A percentile compares a stretch with the other conserved stretches of the same genome.
Conservation (phyloP, 31 red algal genomes). For the Odonthalia washingtoniensis region DNA sequence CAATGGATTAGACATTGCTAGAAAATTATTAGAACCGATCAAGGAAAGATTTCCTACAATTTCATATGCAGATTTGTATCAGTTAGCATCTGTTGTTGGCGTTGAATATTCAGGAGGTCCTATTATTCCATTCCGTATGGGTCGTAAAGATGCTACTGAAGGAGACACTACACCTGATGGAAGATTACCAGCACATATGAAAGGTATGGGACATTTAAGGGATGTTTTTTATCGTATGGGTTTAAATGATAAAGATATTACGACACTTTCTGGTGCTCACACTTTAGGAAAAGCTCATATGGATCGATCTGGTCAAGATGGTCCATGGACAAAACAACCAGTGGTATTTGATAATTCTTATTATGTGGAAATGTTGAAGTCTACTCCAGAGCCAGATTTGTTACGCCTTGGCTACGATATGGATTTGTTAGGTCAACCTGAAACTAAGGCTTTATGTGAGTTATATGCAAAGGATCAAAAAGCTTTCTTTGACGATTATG, state of each 20-base stretch:
- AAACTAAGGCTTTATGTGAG: constrained; percentile 79
- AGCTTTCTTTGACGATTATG: constrained; percentile 91
- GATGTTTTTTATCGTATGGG: constrained; percentile 97
- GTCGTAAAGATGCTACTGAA: constrained; percentile 79
- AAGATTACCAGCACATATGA: constrained; percentile 80
- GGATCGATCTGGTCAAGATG: constrained; percentile 87
- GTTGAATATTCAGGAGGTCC: constrained; percentile 93
- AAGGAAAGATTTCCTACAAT: constrained; percentile 84
- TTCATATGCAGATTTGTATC: constrained; percentile 94
- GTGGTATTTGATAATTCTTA: constrained; percentile 95
- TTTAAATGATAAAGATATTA: constrained; percentile 94
- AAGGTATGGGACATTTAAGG: constrained; percentile 85
- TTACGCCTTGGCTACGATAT: constrained; percentile 84
- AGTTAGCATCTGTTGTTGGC: constrained; percentile 80
- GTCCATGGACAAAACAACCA: constrained; percentile 92
- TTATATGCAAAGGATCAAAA: constrained; percentile 84
- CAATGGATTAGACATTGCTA: constrained; percentile 79
- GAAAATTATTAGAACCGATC: constrained; percentile 88
- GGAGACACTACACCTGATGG: constrained; percentile 85
- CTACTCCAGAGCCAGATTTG: constrained; percentile 77
- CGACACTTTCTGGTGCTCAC: constrained; percentile 91
- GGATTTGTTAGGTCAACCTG: constrained; percentile 81
- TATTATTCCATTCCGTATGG: constrained; percentile 92
- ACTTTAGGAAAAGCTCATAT: constrained; percentile 83
- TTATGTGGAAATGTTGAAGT: constrained; percentile 88